phyloP scores from a whole-genome alignment of 768 basidiomycete species.

The Mrakia frigida region DNA sequence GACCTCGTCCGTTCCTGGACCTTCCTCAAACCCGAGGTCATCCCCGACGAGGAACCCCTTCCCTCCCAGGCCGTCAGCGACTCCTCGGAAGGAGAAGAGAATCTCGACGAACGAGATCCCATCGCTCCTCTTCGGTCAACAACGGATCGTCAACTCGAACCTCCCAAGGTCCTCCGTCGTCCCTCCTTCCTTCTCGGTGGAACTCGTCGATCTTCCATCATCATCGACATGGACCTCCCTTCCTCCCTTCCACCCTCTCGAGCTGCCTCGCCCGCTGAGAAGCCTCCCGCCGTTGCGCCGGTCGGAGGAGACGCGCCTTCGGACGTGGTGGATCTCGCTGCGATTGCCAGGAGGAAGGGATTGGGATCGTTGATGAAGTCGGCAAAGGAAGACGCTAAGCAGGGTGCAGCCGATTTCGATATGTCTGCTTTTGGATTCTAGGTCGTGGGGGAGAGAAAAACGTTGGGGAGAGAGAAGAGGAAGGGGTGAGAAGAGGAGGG shows the following conservation, averaged over 20 bases:
- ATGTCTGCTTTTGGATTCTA: slow-evolving; percentile 35
- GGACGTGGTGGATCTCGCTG: neutral
- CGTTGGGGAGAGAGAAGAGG: no score
- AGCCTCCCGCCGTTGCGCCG: neutral
- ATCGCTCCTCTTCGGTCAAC: slow-evolving; percentile 25
- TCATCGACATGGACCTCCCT: slow-evolving; percentile 83
- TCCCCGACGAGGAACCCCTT: neutral
- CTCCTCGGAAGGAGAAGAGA: neutral
- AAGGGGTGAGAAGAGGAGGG: no score
- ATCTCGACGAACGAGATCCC: neutral
- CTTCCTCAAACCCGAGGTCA: slow-evolving; percentile 47
- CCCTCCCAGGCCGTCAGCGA: neutral
- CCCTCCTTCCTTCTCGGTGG: slow-evolving; percentile 40
- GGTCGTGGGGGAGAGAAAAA: no score
- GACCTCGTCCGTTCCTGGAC: slow-evolving; percentile 87
- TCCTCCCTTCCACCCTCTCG: slow-evolving; percentile 57
- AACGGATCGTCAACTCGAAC: neutral
- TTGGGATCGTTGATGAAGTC: slow-evolving; percentile 81
- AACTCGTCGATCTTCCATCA: slow-evolving; percentile 62
- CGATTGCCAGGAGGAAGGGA: slow-evolving; percentile 52
- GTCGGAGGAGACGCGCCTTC: slow-evolving; percentile 1
- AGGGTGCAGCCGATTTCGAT: slow-evolving; percentile 43
- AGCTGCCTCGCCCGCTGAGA: slow-evolving; percentile 5
- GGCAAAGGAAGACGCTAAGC: slow-evolving; percentile 72
- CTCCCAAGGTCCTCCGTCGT: slow-evolving; percentile 23